A percentile compares a stretch with the other conserved stretches of the same genome.
Evolutionary conservation across 2,329 filamentous ascomycete genomes (phyloP).

Genomic region (Cladophialophora chaetospira): DNA sequence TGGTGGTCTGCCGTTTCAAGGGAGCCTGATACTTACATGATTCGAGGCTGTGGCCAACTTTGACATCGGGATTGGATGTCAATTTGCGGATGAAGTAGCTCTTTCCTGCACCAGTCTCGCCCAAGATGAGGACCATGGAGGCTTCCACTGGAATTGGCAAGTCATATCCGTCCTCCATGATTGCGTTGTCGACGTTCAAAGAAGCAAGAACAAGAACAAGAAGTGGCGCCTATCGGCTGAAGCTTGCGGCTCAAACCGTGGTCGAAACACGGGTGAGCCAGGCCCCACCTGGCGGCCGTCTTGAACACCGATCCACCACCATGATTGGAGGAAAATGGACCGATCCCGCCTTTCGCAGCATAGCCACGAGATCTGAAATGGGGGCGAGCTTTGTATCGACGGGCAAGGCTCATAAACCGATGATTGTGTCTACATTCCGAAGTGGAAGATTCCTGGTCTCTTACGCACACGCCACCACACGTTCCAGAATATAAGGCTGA

Average conservation of each 20-base stretch:
- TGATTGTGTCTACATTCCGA: no score
- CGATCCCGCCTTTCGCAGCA: not conserved
- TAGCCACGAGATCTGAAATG: no score
- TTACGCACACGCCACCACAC: no score
- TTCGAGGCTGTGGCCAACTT: not conserved
- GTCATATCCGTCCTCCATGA: not conserved
- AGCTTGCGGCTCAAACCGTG: not conserved
- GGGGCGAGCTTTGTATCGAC: no score
- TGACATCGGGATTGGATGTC: not conserved
- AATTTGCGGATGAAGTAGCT: not conserved
- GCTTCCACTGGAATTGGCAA: not conserved
- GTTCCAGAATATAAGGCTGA: no score
- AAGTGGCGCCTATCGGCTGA: not conserved
- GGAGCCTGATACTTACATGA: not conserved
- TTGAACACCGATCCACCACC: no score
- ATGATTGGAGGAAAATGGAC: not conserved
- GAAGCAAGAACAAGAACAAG: not conserved
- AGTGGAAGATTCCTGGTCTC: no score
- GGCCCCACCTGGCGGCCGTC: no score
- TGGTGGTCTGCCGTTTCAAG: no score
- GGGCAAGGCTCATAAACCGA: no score
- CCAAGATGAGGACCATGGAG: not conserved
- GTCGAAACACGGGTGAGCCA: not conserved
- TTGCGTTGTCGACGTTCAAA: not conserved
- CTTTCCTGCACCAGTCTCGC: not conserved